Evolutionary conservation across 164 flowering plant genomes (phyloP).

Genomic region (Magnolia changhungtana): DNA sequence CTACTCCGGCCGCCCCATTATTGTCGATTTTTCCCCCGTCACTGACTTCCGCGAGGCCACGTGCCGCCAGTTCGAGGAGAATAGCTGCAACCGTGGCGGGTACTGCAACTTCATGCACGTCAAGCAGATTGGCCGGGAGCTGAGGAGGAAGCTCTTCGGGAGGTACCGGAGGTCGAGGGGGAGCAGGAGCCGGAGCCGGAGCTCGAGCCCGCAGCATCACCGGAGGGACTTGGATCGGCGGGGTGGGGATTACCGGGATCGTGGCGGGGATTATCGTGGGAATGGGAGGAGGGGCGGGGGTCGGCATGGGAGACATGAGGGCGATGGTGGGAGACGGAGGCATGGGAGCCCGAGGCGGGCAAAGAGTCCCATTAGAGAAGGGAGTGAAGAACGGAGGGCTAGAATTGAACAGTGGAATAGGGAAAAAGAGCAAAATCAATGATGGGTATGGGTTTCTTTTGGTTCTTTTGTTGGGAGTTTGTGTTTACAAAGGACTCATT

Average conservation of each 20-base stretch:
- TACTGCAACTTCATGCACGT: slow-evolving; percentile 81
- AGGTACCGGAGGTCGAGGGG: slow-evolving; percentile 33
- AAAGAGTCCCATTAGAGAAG: slow-evolving; percentile 58
- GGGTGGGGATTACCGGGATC: slow-evolving; percentile 21
- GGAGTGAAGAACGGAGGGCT: slow-evolving; percentile 76
- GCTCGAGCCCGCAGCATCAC: slow-evolving; percentile 37
- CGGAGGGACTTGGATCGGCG: slow-evolving; percentile 35
- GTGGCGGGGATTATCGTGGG: slow-evolving; percentile 26
- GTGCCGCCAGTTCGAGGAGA: slow-evolving; percentile 74
- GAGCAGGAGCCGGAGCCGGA: slow-evolving; percentile 54
- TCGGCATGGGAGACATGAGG: slow-evolving; percentile 33
- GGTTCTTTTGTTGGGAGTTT: neutral
- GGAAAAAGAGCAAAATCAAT: slow-evolving; percentile 50
- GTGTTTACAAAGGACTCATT: neutral
- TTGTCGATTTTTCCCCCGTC: slow-evolving; percentile 74
- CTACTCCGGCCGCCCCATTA: slow-evolving; percentile 81
- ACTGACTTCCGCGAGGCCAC: slow-evolving; percentile 77
- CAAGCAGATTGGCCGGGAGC: slow-evolving; percentile 57
- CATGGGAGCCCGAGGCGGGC: slow-evolving; percentile 33
- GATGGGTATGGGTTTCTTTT: slow-evolving; percentile 6
- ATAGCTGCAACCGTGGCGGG: slow-evolving; percentile 72
- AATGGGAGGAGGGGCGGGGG: slow-evolving; percentile 35
- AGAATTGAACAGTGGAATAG: slow-evolving; percentile 82
- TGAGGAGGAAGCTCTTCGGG: slow-evolving; percentile 60
- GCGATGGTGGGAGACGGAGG: slow-evolving; percentile 26